These are phyloP conservation scores for Centaurea solstitialis DNA, from an alignment of 129 eudicot species.

Conservation along the genomic window DNA sequence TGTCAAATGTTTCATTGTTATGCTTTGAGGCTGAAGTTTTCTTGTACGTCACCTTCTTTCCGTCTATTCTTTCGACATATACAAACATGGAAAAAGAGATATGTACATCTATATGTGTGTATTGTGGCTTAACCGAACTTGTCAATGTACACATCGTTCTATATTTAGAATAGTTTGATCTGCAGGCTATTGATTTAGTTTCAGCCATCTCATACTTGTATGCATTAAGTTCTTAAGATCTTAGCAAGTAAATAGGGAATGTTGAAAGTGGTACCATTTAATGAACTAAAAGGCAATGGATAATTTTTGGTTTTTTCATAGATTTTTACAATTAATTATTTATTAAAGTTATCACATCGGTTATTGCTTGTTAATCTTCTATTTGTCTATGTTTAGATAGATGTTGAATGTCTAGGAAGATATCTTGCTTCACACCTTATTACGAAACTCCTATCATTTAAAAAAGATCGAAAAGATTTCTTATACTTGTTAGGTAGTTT, in stretches of 20 bases:
- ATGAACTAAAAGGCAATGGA: slow-evolving; percentile 39
- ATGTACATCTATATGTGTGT: too few species aligned
- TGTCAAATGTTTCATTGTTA: too few species aligned
- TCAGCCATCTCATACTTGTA: slow-evolving; percentile 60
- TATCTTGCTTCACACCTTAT: slow-evolving; percentile 61
- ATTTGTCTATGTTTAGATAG: slow-evolving; percentile 41
- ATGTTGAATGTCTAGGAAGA: slow-evolving; percentile 48
- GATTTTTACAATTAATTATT: neutral
- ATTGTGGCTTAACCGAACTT: too few species aligned
- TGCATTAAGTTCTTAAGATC: slow-evolving; percentile 48
- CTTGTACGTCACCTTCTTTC: too few species aligned
- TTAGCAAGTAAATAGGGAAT: slow-evolving; percentile 50
- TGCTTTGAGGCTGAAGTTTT: too few species aligned
- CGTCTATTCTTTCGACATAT: too few species aligned
- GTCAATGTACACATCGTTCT: neutral
- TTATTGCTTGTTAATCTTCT: neutral
- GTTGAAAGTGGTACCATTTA: slow-evolving; percentile 37
- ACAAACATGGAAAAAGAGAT: too few species aligned
- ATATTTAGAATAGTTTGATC: slow-evolving; percentile 3
- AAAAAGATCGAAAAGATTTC: slow-evolving; percentile 45
- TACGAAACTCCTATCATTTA: slow-evolving; percentile 35
- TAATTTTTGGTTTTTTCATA: slow-evolving; percentile 54
- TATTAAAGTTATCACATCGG: neutral
- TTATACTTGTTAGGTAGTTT: slow-evolving; percentile 56
- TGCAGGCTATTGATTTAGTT: slow-evolving; percentile 56